A percentile compares a stretch with the other conserved stretches of the same genome.
Evolutionary conservation across 2,329 filamentous ascomycete species (phyloP).

Genomic region (Didymella pinodella): DNA sequence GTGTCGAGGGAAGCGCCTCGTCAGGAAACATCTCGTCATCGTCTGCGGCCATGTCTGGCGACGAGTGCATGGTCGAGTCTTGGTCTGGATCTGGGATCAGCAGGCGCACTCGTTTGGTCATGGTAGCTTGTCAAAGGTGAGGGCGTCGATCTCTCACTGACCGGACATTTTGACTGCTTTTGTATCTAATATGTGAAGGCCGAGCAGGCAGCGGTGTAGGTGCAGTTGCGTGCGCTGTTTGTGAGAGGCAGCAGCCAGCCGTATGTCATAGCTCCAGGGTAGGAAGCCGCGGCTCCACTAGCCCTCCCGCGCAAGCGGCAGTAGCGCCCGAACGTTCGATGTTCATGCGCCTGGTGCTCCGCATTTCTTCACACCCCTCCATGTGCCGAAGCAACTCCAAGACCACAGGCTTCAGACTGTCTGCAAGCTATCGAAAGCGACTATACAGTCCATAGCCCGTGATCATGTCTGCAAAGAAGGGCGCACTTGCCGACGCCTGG

Average conservation of each 20-base stretch:
- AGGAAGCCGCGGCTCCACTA: conserved; percentile 21
- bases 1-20: conserved; percentile 55
- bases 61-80: conserved; percentile 64
- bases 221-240: neutral
- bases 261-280: conserved; percentile 22
- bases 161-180: conserved; percentile 12
- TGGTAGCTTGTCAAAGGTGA: conserved; percentile 7
- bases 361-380: conserved; percentile 23
- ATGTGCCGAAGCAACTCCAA: conserved; percentile 2
- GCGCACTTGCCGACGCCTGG: conserved; percentile 71
- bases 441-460: conserved; percentile 7
- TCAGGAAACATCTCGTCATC: conserved; percentile 56
- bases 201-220: conserved; percentile 7
- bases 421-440: neutral
- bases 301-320: conserved; percentile 21
- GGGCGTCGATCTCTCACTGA: neutral
- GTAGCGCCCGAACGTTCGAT: conserved; percentile 21
- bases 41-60: conserved; percentile 43
- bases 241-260: neutral
- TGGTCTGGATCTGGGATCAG: conserved; percentile 52
- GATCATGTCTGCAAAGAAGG: conserved; percentile 50
- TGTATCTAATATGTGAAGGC: neutral
- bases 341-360: conserved; percentile 17
- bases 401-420: neutral
- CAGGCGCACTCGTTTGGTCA: conserved; percentile 24